These are phyloP conservation scores for Trametes cinnabarina DNA, from an alignment of 768 basidiomycete genomes.

Conservation along the genomic window DNA sequence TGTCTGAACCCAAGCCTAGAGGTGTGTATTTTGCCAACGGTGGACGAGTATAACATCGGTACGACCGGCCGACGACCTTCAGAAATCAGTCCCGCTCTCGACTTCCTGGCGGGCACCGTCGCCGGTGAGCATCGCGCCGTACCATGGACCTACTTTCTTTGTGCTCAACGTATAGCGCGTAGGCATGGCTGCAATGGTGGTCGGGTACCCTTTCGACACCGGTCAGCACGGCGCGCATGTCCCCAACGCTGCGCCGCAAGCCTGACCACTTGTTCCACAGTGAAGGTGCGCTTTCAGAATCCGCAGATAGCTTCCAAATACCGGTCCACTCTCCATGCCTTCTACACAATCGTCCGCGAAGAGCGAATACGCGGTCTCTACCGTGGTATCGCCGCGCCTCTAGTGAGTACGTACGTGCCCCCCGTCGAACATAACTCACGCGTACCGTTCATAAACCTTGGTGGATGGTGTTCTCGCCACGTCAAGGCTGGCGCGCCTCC, in stretches of 20 bases:
- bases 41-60: not conserved
- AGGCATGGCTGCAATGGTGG: conserved; percentile 31
- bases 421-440: not conserved
- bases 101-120: conserved; percentile 78
- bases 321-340: conserved; percentile 60
- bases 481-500: conserved; percentile 58
- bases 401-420: conserved; percentile 46
- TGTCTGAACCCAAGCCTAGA: not conserved
- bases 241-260: not conserved
- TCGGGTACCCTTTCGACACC: conserved; percentile 36
- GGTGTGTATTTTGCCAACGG: not conserved
- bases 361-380: conserved; percentile 68
- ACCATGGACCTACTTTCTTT: too few relatives aligned
- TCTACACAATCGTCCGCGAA: conserved; percentile 65
- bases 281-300: conserved; percentile 81
- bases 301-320: conserved; percentile 57
- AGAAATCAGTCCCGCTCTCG: conserved; percentile 58
- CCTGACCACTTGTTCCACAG: conserved; percentile 32
- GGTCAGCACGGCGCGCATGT: conserved; percentile 20
- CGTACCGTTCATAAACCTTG: too few relatives aligned
- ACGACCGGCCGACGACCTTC: conserved; percentile 5
- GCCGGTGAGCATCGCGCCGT: conserved; percentile 49
- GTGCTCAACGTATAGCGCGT: not conserved
- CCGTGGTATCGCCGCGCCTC: conserved; percentile 76
- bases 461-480: too few relatives aligned